These are phyloP conservation scores for Pestalotiopsis sp. DNA, from an alignment of 2,329 filamentous ascomycete species.

Conservation along the genomic window DNA sequence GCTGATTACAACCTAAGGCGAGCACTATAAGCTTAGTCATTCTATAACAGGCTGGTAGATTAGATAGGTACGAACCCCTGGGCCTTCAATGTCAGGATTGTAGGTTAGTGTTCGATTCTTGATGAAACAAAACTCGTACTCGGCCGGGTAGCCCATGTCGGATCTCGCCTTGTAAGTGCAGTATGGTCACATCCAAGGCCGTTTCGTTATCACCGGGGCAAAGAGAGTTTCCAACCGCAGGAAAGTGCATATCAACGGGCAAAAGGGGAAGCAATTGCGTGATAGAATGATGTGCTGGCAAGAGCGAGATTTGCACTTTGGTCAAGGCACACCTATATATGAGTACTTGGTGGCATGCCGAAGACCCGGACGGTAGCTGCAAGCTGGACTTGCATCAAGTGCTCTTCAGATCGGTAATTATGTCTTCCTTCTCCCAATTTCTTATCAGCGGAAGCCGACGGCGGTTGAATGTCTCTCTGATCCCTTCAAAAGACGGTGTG, in stretches of 20 bases:
- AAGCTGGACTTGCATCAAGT: background rate
- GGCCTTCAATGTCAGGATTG: conserved; percentile 10
- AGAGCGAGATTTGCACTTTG: background rate
- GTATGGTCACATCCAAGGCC: background rate
- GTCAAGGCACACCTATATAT: background rate
- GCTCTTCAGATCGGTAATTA: background rate
- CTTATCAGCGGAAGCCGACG: background rate
- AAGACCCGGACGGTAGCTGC: background rate
- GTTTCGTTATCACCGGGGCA: background rate
- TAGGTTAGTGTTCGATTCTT: conserved; percentile 9
- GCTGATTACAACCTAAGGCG: background rate
- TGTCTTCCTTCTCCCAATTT: background rate
- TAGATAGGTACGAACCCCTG: conserved; percentile 9
- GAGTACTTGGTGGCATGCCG: background rate
- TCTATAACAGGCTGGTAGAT: background rate
- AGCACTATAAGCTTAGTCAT: background rate
- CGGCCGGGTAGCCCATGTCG: background rate
- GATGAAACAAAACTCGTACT: conserved; percentile 4
- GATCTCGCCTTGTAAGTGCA: background rate
- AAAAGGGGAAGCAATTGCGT: background rate
- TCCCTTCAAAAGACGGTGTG: background rate
- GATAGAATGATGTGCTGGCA: background rate
- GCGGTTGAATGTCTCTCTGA: background rate
- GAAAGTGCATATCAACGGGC: background rate
- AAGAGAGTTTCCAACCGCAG: background rate